Base-by-base conservation (phyloP, 768 basidiomycete genomes). In the Suillus americanus region DNA sequence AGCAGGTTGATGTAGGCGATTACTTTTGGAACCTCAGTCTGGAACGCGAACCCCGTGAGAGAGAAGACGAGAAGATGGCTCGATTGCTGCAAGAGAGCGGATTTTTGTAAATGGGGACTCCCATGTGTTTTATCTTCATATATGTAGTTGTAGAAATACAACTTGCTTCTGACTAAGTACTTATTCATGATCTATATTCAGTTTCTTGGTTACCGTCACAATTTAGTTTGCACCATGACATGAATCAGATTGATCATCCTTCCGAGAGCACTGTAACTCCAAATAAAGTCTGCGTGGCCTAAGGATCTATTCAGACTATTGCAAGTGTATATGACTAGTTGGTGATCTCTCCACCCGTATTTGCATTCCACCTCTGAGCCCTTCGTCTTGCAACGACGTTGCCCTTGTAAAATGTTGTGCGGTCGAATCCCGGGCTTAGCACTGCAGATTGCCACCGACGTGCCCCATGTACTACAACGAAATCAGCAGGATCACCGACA, bases 11-110 rank as follows among this genome's bases (percentile, higher is more conserved):
- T 64, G 85, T 88, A 23, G 86, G 88, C 53, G 90, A 94, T 64
- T 83, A 85, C 67, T 90, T 94, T 75, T 99, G 96, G 90, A 84
- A 88, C 62, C 81, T 92, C 63, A 94, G 92, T 77, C 79, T 97
- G 63, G 88, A 91, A 72, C 83, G 93, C 25, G 97, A 99, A 74
- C 97, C 97, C 23, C 85, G 95, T 66, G 97, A 99, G 78, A 84
- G 94, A 54, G 97, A 98, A 69, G 95, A 97, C 69, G 97, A 97
- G 80, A 94, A 95, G 82, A 96, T 97, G 94, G 92, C 93, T 10
- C 83, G 93, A 56, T 78, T 95, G 65, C 78, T 95, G 50, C 93
- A 95, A 73, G 93, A 95, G 77, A 93, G 91, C 65, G 93, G 93
- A 48, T 95, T 95, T 80, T 78, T 94, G 78, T 94, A 70, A 72